Percentiles rank a stretch among this genome's conserved stretches.
phyloP scores from a whole-genome alignment of 345 rosid genomes.

The Noccaea bulbosa region DNA sequence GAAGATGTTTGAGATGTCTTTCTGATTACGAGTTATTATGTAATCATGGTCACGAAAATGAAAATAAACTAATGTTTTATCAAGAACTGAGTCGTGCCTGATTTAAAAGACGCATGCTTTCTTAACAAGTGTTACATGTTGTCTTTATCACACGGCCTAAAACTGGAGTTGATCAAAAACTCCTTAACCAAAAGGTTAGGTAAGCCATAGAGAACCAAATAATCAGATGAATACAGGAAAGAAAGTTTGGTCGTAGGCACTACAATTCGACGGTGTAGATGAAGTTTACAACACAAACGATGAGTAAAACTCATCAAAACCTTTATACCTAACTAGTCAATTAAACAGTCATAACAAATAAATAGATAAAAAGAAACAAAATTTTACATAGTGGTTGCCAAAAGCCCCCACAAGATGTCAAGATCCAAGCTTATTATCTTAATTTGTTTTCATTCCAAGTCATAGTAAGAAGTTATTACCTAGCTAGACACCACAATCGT shows the following conservation, averaged over 20 bases:
- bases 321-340: conserved; percentile 32
- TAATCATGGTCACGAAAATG: background rate
- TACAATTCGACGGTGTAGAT: background rate
- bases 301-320: background rate
- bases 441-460: background rate
- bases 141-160: background rate
- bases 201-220: background rate
- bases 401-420: conserved; percentile 18
- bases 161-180: conserved; percentile 1
- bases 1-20: conserved; percentile 1
- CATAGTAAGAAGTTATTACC: background rate
- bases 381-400: conserved; percentile 16
- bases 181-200: background rate
- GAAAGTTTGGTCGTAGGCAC: conserved; percentile 7
- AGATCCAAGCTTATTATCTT: conserved; percentile 4
- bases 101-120: background rate
- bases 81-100: background rate
- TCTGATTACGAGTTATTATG: conserved; percentile 3
- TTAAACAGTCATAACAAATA: conserved; percentile 17
- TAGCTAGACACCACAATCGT: conserved; percentile 13
- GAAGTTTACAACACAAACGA: conserved; percentile 12
- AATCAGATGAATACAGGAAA: conserved; percentile 1
- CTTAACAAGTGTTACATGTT: background rate
- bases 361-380: conserved; percentile 2
- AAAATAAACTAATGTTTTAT: background rate